Evolutionary conservation across 495 filamentous ascomycete genomes (phyloP).

Genomic region (Daldinia grandis): DNA sequence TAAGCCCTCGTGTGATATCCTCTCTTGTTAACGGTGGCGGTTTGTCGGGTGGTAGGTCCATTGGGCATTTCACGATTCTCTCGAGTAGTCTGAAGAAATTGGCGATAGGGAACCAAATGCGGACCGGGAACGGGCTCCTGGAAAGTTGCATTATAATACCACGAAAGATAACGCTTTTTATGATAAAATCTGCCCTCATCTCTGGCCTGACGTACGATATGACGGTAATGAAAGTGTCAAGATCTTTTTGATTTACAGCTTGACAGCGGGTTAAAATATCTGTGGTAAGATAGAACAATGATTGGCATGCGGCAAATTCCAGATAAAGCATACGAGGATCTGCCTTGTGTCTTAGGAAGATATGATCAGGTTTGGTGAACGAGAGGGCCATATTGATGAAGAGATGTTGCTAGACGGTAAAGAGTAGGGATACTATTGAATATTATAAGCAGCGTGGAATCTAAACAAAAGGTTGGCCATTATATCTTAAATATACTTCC

Average conservation of each 20-base stretch:
- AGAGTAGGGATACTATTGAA: background rate
- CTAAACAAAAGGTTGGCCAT: too few species aligned
- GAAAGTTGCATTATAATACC: background rate
- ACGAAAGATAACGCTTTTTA: background rate
- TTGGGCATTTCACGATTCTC: background rate
- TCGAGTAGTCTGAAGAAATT: background rate
- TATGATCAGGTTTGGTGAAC: background rate
- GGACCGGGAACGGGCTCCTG: rapidly evolving
- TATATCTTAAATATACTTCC: background rate
- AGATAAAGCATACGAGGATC: background rate
- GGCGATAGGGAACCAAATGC: background rate
- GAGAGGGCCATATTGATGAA: background rate
- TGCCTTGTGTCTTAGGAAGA: background rate
- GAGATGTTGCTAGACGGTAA: background rate
- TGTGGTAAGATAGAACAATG: background rate
- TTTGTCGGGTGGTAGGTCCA: background rate
- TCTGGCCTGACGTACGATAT: background rate
- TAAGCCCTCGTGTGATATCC: background rate
- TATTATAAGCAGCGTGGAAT: background rate
- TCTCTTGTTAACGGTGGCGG: background rate
- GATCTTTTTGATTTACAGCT: background rate
- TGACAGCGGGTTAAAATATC: background rate
- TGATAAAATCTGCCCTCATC: background rate
- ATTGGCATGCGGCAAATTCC: background rate
- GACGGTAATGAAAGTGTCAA: background rate